Percentiles rank a stretch among this genome's conserved stretches.
These are phyloP conservation scores for Marvania coccoides DNA, from an alignment of 139 green algal genomes.

Conservation along the genomic window DNA sequence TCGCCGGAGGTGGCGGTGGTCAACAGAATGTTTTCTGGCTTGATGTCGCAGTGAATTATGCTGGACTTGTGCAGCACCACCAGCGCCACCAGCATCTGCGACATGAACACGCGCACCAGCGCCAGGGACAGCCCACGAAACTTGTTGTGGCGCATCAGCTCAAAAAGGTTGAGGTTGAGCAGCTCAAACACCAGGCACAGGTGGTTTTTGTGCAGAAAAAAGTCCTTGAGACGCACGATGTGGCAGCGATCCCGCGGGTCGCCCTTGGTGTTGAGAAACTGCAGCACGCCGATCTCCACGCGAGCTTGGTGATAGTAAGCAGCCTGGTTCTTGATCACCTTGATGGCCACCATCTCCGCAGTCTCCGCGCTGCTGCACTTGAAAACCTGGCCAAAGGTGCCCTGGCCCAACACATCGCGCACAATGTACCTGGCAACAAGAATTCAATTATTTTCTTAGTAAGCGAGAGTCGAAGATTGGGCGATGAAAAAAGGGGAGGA, in stretches of 20 bases:
- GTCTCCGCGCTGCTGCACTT: constrained; percentile 40
- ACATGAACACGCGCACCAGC: constrained; percentile 78
- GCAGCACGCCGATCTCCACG: constrained; percentile 86
- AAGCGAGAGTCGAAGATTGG: background rate
- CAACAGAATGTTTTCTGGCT: constrained; percentile 98
- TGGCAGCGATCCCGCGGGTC: constrained; percentile 74
- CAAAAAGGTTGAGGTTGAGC: constrained; percentile 94
- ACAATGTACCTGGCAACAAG: constrained; percentile 55
- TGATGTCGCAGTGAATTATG: constrained; percentile 98
- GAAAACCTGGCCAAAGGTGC: constrained; percentile 96
- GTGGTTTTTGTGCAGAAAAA: constrained; percentile 85
- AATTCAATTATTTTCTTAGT: background rate
- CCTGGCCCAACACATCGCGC: constrained; percentile 74
- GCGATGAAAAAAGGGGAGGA: background rate
- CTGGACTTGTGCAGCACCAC: constrained; percentile 64
- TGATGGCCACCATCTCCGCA: constrained; percentile 60
- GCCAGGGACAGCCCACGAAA: constrained; percentile 83
- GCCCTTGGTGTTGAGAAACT: constrained; percentile 79
- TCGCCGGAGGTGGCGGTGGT: constrained; percentile 39
- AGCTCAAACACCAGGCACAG: constrained; percentile 98
- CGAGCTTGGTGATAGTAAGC: constrained; percentile 85
- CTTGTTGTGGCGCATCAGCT: constrained; percentile 91
- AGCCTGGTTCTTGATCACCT: constrained; percentile 98
- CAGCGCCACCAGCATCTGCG: constrained; percentile 80
- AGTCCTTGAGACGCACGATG: constrained; percentile 93